Evolutionary conservation across 495 filamentous ascomycete species (phyloP).

Genomic region (Aspergillus cristatus): DNA sequence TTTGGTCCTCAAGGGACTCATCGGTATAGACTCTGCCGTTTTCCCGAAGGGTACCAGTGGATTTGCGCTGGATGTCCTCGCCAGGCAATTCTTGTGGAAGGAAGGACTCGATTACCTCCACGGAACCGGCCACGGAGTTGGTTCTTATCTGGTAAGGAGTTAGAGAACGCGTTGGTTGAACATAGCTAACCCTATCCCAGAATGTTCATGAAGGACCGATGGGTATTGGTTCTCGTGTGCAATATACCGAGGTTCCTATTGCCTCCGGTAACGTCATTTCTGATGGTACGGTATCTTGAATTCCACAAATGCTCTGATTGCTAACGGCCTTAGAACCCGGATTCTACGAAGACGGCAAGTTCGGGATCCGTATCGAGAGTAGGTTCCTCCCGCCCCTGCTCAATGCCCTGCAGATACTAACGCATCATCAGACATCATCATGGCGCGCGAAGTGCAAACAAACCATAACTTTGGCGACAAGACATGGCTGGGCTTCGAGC

Average conservation of each 20-base stretch:
- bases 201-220: slow-evolving; percentile 99
- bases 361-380: slow-evolving; percentile 98
- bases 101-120: slow-evolving; percentile 92
- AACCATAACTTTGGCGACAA: slow-evolving; percentile 85
- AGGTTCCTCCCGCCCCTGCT: slow-evolving; percentile 14
- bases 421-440: slow-evolving; percentile 52
- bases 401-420: slow-evolving; percentile 10
- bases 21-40: slow-evolving; percentile 75
- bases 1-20: slow-evolving; percentile 91
- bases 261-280: slow-evolving; percentile 90
- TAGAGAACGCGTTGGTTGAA: too few relatives aligned
- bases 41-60: slow-evolving; percentile 95
- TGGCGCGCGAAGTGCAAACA: slow-evolving; percentile 80
- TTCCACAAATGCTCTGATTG: slow-evolving; percentile 2
- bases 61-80: slow-evolving; percentile 81
- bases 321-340: slow-evolving; percentile 62
- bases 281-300: slow-evolving; percentile 41
- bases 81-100: slow-evolving; percentile 88
- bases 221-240: slow-evolving; percentile 83
- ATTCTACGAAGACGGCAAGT: slow-evolving; percentile 95
- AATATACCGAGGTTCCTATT: slow-evolving; percentile 86
- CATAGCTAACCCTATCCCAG: slow-evolving; percentile 15
- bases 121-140: slow-evolving; percentile 94
- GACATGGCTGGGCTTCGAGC: slow-evolving; percentile 90
- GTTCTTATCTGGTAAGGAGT: slow-evolving; percentile 60